These are phyloP conservation scores for Cutaneotrichosporon curvatum DNA, from an alignment of 1,284 basidiomycete genomes.

Conservation along the genomic window DNA sequence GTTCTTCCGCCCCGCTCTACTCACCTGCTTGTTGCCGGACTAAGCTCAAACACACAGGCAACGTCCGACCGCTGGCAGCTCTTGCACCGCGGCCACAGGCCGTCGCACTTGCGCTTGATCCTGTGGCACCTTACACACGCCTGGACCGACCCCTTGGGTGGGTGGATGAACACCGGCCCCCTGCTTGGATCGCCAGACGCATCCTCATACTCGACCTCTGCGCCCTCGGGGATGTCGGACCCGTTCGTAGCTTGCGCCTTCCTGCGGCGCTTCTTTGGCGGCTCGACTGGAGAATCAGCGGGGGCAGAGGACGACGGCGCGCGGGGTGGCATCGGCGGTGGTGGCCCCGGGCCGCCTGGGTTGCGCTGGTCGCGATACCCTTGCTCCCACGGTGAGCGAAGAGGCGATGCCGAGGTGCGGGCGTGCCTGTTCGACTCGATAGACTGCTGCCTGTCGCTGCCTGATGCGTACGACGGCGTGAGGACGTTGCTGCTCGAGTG, in stretches of 20 bases:
- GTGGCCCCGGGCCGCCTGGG: no score
- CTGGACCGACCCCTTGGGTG: slow-evolving; percentile 32
- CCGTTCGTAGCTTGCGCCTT: slow-evolving; percentile 2
- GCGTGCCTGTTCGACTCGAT: no score
- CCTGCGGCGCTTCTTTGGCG: slow-evolving; percentile 7
- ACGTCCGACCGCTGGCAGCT: slow-evolving; percentile 37
- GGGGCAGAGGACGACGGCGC: neutral
- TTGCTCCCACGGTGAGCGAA: slow-evolving; percentile 1
- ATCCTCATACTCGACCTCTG: slow-evolving; percentile 29
- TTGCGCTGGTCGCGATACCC: neutral
- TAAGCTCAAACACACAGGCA: slow-evolving; percentile 39
- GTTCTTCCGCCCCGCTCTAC: slow-evolving; percentile 9
- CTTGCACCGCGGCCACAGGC: slow-evolving; percentile 32
- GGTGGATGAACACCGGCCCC: slow-evolving; percentile 37
- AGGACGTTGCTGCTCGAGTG: no score
- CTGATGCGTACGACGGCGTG: no score
- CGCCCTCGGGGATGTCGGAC: slow-evolving; percentile 14
- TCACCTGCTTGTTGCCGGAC: slow-evolving; percentile 34
- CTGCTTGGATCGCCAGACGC: slow-evolving; percentile 26
- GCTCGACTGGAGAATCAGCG: neutral
- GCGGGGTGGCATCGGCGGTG: neutral
- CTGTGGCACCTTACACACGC: slow-evolving; percentile 40
- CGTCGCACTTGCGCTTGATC: slow-evolving; percentile 42
- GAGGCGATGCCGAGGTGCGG: neutral
- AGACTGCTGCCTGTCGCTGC: no score